Base-by-base conservation (phyloP, 495 filamentous ascomycete species). In the Opeltia flavorubescens region DNA sequence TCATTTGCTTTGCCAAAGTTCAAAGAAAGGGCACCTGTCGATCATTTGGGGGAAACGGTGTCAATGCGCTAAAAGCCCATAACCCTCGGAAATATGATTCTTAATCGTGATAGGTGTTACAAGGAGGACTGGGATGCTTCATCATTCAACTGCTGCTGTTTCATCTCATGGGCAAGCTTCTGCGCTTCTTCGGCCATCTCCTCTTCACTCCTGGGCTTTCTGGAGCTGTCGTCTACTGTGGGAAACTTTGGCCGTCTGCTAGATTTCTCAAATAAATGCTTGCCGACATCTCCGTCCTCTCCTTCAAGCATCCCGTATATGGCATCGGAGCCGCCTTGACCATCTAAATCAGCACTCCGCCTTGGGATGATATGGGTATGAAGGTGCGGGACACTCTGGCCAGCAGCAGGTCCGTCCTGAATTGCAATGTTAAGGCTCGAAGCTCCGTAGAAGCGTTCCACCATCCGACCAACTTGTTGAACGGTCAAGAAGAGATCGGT, bases 341-440 rank as follows among this genome's bases (percentile, higher is more conserved):
- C 53, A 51, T 71, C 66, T 43, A 80, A 41, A 66, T 83, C 79
- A 18, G 61, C 66, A 46, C 48, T 51, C 54, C 71, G 72, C 33
- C 91, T 66, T 20, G 91, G 91, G 44, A 98, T 95, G 28, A 96
- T 77, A 67, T 98, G 93, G 41, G 83, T 80, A 64, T 98, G 93
- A 12, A 96, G 78, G 66, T 98, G 91, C 8, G 83, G 67, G 20
- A 98, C 88, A 23, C 76, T 84, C 70, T 98, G 91, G 0, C 91
- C 91, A 1, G 93, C 86, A 51, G 84, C 84, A 23, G 61, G 62
- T 8, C 91, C 91, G 66, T 98, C 91, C 57, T 98, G 91, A 13
- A 98, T 72, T 0, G 91, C 89, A 44, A 98, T 82, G 62, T 95
- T 98, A 57, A 96, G 75, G 57, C 74, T 79, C 3, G 63, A 43